Conservation (phyloP, 306 rosid species). For the Psophocarpus tetragonolobus region DNA sequence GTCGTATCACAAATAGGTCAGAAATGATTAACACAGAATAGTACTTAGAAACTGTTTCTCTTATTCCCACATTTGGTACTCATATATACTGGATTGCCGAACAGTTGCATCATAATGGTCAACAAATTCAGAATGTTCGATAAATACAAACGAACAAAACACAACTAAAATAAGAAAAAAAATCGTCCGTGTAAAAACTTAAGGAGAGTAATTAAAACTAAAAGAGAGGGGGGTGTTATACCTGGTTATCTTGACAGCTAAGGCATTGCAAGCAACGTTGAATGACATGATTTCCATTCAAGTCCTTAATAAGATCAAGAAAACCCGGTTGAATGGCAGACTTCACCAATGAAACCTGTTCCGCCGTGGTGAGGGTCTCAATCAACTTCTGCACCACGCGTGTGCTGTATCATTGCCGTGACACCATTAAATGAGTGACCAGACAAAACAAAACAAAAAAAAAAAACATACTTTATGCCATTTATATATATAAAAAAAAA, state of each 20-base stretch:
- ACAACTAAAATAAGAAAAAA: not conserved
- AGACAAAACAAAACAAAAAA: not conserved
- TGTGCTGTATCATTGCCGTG: conserved; percentile 52
- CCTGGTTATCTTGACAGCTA: conserved; percentile 59
- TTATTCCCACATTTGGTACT: not conserved
- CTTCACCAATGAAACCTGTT: conserved; percentile 43
- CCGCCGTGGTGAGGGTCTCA: conserved; percentile 47
- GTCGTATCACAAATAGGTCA: not conserved
- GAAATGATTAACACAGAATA: not conserved
- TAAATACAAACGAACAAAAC: not conserved
- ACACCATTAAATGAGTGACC: not conserved
- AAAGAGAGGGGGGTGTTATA: conserved; percentile 10
- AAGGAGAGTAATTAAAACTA: not conserved
- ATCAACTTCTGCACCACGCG: conserved; percentile 81
- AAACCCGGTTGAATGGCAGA: conserved; percentile 66
- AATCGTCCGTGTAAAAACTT: not conserved
- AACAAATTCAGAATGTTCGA: not conserved
- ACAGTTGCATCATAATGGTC: not conserved
- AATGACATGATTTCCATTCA: conserved; percentile 66
- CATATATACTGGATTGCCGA: not conserved
- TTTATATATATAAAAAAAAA: not conserved
- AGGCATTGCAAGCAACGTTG: conserved; percentile 71
- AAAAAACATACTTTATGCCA: not conserved
- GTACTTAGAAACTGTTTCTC: not conserved
- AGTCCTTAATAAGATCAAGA: conserved; percentile 66